A percentile compares a stretch with the other conserved stretches of the same genome.
Evolutionary conservation across 179 eudicot genomes (phyloP).

Genomic region (Spergularia azorica): DNA sequence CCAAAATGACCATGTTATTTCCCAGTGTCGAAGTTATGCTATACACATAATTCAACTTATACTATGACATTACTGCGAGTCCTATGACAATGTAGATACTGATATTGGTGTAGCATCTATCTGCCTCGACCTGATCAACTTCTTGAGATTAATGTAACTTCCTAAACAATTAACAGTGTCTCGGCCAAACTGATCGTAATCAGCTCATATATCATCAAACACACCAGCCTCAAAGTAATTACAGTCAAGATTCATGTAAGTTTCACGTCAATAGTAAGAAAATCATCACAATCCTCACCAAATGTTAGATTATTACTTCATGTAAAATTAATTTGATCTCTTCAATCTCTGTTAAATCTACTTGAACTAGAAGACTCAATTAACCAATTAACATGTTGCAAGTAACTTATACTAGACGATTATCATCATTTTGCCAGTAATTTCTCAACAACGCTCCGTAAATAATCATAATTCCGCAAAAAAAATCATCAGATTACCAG

Average conservation of each 20-base stretch:
- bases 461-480: neutral
- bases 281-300: neutral
- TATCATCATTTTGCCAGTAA: too few species aligned
- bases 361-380: neutral
- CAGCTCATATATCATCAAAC: too few species aligned
- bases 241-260: neutral
- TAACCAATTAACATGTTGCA: neutral
- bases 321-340: neutral
- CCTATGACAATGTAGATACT: neutral
- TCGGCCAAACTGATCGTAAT: neutral
- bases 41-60: too few species aligned
- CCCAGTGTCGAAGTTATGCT: too few species aligned
- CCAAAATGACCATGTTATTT: neutral
- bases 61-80: neutral
- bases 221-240: too few species aligned
- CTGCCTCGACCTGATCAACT: neutral
- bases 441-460: neutral
- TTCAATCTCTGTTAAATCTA: neutral
- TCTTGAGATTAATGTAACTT: neutral
- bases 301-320: conserved; percentile 11
- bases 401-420: neutral
- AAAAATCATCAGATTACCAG: too few species aligned
- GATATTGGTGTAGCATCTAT: too few species aligned
- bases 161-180: neutral
- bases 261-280: neutral